phyloP scores from a whole-genome alignment of 1,139 yeast species.

The Candida albicans region DNA sequence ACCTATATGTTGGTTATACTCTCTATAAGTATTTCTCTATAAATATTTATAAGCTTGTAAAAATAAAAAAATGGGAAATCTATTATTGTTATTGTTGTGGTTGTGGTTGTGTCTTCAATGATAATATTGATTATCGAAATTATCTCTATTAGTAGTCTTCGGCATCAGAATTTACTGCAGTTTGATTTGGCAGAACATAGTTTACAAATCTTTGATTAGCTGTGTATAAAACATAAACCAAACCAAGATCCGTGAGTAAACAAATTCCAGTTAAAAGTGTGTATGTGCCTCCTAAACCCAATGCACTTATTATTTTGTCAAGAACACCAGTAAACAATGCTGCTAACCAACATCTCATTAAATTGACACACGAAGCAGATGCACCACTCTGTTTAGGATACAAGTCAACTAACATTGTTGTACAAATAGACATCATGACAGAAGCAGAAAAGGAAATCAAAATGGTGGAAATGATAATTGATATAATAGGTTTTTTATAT shows the following conservation, averaged over 20 bases:
- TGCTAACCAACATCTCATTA: constrained; percentile 36
- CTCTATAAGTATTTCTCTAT: constrained; percentile 3
- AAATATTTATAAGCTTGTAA: not conserved
- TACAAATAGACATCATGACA: constrained; percentile 24
- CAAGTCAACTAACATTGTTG: constrained; percentile 31
- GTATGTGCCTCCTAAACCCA: constrained; percentile 39
- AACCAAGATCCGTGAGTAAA: constrained; percentile 19
- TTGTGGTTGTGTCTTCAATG: no score
- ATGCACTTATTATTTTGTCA: constrained; percentile 26
- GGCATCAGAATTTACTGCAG: constrained; percentile 4
- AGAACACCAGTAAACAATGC: constrained; percentile 36
- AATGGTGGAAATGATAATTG: constrained; percentile 56
- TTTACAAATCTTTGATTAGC: constrained; percentile 12
- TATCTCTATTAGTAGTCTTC: not conserved
- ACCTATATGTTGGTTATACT: no score
- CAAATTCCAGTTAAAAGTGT: constrained; percentile 35
- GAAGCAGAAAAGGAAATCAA: constrained; percentile 40
- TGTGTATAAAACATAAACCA: constrained; percentile 18
- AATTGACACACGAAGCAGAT: constrained; percentile 31
- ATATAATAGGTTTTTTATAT: constrained; percentile 47
- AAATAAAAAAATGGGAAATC: no score
- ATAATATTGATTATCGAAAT: no score
- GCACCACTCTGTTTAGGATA: constrained; percentile 31
- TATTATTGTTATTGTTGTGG: no score
- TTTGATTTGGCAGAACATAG: constrained; percentile 4